These are phyloP conservation scores for Globisporangium canariense DNA, from an alignment of 352 stramenopile species.

Conservation along the genomic window DNA sequence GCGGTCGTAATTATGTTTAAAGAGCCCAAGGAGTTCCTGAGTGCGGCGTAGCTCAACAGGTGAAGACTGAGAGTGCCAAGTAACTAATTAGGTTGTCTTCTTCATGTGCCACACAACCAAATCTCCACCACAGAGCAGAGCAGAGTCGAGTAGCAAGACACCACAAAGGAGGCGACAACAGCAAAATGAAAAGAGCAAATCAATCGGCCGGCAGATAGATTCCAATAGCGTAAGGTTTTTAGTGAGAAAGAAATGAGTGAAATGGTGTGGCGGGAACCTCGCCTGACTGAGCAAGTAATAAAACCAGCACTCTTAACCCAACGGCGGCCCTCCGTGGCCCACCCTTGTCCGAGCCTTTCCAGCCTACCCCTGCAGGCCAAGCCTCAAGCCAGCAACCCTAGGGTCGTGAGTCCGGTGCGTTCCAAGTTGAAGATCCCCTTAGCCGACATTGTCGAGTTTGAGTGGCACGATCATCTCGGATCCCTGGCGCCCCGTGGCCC, in stretches of 20 bases:
- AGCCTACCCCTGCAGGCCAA: background rate
- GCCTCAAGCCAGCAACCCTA: background rate
- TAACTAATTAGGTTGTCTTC: constrained; percentile 7
- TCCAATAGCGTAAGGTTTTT: constrained; percentile 6
- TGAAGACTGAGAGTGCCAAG: background rate
- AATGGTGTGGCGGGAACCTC: constrained; percentile 1
- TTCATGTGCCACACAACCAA: background rate
- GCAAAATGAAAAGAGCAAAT: background rate
- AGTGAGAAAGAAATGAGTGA: constrained; percentile 2
- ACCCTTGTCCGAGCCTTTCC: too few species aligned
- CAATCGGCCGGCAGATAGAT: constrained; percentile 6
- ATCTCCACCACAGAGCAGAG: background rate
- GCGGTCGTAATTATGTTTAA: constrained; percentile 85
- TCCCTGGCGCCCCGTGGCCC: background rate
- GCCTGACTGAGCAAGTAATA: constrained; percentile 5
- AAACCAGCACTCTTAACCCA: constrained; percentile 2
- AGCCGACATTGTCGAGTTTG: constrained; percentile 8
- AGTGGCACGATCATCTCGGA: constrained; percentile 9
- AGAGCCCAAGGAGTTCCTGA: constrained; percentile 43
- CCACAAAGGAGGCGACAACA: background rate
- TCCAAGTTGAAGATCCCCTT: background rate
- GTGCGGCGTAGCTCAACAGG: background rate
- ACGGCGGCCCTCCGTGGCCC: background rate
- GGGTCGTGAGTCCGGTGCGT: background rate
- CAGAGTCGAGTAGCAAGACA: background rate